Percentiles rank a stretch among this genome's conserved stretches.
These are phyloP conservation scores for Odontarrhena argentea DNA, from an alignment of 345 rosid genomes.

Conservation along the genomic window DNA sequence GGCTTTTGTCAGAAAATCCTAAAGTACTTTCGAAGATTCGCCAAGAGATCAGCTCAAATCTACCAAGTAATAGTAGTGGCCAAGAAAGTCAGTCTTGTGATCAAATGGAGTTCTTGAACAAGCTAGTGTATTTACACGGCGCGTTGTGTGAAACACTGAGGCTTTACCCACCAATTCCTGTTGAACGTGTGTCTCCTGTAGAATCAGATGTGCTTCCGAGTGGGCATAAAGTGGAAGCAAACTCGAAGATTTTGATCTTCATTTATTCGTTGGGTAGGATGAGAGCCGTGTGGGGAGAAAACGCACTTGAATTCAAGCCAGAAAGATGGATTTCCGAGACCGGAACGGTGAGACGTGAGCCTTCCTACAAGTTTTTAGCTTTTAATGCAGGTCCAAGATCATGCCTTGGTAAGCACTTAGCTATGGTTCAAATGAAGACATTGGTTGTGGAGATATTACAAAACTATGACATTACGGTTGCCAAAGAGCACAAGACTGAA, in stretches of 20 bases:
- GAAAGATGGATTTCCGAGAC: slow-evolving; percentile 24
- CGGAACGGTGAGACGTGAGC: slow-evolving; percentile 12
- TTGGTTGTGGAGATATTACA: neutral
- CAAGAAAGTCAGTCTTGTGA: no score
- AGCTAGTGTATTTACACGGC: no score
- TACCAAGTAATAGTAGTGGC: no score
- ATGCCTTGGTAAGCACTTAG: slow-evolving; percentile 7
- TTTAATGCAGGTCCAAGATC: slow-evolving; percentile 28
- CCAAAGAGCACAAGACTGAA: neutral
- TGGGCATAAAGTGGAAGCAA: neutral
- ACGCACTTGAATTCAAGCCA: slow-evolving; percentile 16
- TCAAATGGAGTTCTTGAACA: no score
- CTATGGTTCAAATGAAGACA: neutral
- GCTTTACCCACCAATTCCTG: no score
- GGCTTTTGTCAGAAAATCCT: no score
- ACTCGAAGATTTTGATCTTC: slow-evolving; percentile 9
- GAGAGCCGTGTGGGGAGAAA: slow-evolving; percentile 38
- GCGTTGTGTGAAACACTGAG: no score
- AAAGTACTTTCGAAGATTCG: no score
- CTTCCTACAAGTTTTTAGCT: slow-evolving; percentile 20
- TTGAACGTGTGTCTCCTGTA: no score
- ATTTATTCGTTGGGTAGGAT: slow-evolving; percentile 35
- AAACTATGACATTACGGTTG: slow-evolving; percentile 4
- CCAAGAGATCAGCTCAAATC: no score
- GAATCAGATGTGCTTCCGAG: no score